Evolutionary conservation across 768 basidiomycete genomes (phyloP), one percentile per base, ranked within the genome.

Genomic region (Podaxis sp.): DNA sequence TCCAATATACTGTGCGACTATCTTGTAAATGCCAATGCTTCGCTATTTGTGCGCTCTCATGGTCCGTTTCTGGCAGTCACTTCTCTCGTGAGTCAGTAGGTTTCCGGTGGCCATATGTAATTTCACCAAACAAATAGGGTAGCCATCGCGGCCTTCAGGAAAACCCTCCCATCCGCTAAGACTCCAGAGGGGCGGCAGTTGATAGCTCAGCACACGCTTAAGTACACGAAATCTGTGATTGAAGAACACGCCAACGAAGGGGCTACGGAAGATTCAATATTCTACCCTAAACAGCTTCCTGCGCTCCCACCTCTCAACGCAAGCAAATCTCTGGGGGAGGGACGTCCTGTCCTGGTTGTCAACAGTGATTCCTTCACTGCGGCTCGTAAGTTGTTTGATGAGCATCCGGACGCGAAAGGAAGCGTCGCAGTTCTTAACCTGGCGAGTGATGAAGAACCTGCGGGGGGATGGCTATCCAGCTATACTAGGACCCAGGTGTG

Each of bases 351-450:
- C 17, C 57, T 49, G 22, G 64, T 80, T 12, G 57, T 76, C 57
- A 78, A 79, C 44, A 68, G 69, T 5, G 80, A 80, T 63, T 66
- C 80, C 2, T 80, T 79, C 67, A 70, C 73, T 0, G 68, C 68
- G 12, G 78, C 80, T 4, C 66, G 80, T 4, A 40, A 69, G 9
- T 62, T 78, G 39, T 65, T 80, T 17, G 56, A 66, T n/a, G 65
- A 68, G 51, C 56, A 70, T n/a, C 66, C 67, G 9, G 66, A 69
- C 6, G 70, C 73, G 11, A 59, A 53, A 9, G 70, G 72, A 0
- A 77, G 73, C 51, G 71, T 67, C 2, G 71, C 75, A 13, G 77
- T 80, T 4, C 71, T 79, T 17, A 81, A 78, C 57, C 69, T 81
- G 4, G 80, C 80, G 0, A 79, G 76, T 56, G 78, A 79, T 59